Percentiles rank a stretch among this genome's conserved stretches.
Evolutionary conservation across 306 rosid species (phyloP).

Genomic region (Neltuma alba): DNA sequence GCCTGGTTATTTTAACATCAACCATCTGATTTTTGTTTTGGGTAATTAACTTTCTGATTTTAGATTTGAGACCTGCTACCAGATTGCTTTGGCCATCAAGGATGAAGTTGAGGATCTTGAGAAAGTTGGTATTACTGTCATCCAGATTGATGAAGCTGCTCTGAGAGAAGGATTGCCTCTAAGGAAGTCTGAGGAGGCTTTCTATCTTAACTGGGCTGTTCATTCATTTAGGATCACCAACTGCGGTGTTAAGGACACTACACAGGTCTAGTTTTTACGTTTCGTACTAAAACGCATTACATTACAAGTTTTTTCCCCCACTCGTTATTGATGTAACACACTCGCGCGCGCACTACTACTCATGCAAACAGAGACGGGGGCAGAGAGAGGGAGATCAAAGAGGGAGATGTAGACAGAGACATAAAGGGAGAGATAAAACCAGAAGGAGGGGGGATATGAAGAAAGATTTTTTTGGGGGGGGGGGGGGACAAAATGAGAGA

Average conservation of each 20-base stretch:
- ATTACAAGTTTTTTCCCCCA: no score
- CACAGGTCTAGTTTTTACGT: no score
- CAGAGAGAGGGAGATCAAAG: no score
- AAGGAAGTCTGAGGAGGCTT: slow-evolving; percentile 61
- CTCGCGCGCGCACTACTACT: no score
- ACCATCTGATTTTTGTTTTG: neutral
- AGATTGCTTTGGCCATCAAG: slow-evolving; percentile 73
- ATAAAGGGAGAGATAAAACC: neutral
- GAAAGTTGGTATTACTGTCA: slow-evolving; percentile 58
- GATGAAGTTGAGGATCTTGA: slow-evolving; percentile 72
- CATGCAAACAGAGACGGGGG: no score
- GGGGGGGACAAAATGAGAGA: no score
- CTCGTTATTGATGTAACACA: no score
- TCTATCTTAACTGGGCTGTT: slow-evolving; percentile 66
- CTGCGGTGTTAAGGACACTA: slow-evolving; percentile 56
- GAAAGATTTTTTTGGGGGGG: no score
- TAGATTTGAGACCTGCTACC: slow-evolving; percentile 67
- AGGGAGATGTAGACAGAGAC: no score
- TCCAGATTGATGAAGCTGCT: slow-evolving; percentile 79
- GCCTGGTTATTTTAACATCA: neutral
- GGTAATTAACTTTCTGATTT: neutral
- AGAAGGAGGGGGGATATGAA: no score
- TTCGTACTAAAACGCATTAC: no score
- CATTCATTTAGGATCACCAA: slow-evolving; percentile 74
- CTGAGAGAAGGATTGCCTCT: slow-evolving; percentile 67